Base-by-base conservation (phyloP, 2,329 filamentous ascomycete genomes). In the Westerdykella aurantiaca region DNA sequence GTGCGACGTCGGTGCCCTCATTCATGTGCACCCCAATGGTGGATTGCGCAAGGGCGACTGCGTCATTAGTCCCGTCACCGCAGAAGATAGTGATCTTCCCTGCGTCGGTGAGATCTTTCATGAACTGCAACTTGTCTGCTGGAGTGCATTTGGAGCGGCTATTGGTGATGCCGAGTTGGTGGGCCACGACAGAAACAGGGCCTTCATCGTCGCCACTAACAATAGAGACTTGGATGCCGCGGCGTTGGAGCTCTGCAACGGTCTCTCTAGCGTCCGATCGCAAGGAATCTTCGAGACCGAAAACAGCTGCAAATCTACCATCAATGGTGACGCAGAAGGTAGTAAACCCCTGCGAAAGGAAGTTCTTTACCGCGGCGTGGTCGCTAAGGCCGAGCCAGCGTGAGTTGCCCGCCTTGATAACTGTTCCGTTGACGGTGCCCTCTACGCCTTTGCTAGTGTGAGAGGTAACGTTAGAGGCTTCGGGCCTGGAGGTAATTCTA, bases 1-100 rank as follows among this genome's bases (percentile, higher is more conserved):
- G 69, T 0, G 86, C 82, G 2, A 90, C 72, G 44, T 88, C 85
- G 10, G 57, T 61, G 7, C 58, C 73, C 39, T 68, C 73, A 44
- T 76, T 77, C 61, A 91, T 79, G 53, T 86, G 82, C 0, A 89
- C 71, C 14, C 87, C 86, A 34, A 91, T 76, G 1, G 75, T 78
- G 1, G 86, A 83, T 56, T 82, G 78, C 0, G 84, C 80, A 0
- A 91, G 73, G 0, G 86, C 86, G 1, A 80, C 73, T 0, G 86
- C 85, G 54, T 91, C 86, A 60, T 91, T 91, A n/a, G 84, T 89
- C 0, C 87, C 87, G 53, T 93, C 86, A 31, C 86, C 86, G 44
- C 77, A 76, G 64, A 91, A 90, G 5, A 89, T 63, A 14, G 86
- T 76, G 2, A 76, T 53, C 0, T 2, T 37, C 51, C 46, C 6